Evolutionary conservation across 176 grass and related monocot species (phyloP).

Genomic region (Triticum monococcum): DNA sequence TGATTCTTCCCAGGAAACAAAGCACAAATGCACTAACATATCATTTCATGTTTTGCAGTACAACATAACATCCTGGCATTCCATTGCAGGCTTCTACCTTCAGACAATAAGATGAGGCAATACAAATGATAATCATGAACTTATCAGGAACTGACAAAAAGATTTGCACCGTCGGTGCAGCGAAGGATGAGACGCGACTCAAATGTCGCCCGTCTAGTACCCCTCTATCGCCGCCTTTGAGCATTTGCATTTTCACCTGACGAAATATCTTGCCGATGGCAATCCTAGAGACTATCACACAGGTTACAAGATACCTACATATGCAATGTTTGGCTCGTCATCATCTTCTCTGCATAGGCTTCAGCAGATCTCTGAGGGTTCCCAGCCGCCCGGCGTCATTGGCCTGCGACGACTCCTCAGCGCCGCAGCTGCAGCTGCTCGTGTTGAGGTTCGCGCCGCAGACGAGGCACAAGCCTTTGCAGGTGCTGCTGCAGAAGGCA

Average conservation of each 20-base stretch:
- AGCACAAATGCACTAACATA: too few relatives aligned
- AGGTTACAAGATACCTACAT: neutral
- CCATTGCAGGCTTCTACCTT: too few relatives aligned
- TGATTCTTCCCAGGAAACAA: too few relatives aligned
- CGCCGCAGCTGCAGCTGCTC: neutral
- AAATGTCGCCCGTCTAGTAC: too few relatives aligned
- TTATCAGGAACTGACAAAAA: neutral
- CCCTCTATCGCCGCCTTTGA: rapidly evolving
- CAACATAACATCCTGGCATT: too few relatives aligned
- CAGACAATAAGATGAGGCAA: too few relatives aligned
- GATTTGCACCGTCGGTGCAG: too few relatives aligned
- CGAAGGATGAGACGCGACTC: too few relatives aligned
- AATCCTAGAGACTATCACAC: neutral
- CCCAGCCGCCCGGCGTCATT: neutral
- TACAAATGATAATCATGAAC: too few relatives aligned
- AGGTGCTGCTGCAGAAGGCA: slow-evolving; percentile 52
- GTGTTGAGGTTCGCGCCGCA: neutral
- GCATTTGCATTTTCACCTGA: too few relatives aligned
- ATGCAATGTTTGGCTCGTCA: neutral
- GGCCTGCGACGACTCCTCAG: neutral
- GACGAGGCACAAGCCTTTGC: slow-evolving; percentile 58
- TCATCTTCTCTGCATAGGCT: neutral
- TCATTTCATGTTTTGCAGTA: too few relatives aligned
- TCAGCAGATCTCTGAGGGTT: neutral
- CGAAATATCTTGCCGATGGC: too few relatives aligned